Conservation (phyloP, 1,139 yeast genomes). For the Maudiozyma humilis region DNA sequence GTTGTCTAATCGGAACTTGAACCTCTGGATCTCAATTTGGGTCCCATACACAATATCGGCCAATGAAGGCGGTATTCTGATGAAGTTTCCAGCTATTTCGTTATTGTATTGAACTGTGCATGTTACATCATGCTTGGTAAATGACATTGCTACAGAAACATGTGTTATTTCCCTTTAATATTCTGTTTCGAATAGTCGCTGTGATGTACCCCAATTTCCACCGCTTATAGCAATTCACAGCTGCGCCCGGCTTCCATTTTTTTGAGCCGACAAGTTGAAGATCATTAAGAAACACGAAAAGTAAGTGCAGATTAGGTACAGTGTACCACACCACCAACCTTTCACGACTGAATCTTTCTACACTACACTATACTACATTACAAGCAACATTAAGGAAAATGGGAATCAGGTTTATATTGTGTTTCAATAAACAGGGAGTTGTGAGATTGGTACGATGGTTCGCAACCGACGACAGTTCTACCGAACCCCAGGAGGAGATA, state of each 20-base stretch:
- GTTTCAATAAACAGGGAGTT: constrained; percentile 90
- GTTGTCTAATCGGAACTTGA: constrained; percentile 10
- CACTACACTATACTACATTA: no score
- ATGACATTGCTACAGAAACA: not conserved
- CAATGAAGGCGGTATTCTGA: constrained; percentile 23
- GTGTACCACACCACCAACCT: no score
- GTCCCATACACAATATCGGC: constrained; percentile 12
- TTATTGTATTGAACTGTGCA: constrained; percentile 11
- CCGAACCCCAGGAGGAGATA: constrained; percentile 20
- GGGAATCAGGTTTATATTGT: constrained; percentile 71
- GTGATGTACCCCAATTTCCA: not conserved
- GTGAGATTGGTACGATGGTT: constrained; percentile 83
- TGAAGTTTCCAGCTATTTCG: constrained; percentile 24
- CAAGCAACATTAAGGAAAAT: no score
- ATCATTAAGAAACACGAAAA: no score
- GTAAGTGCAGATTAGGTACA: no score
- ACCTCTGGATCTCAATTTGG: constrained; percentile 16
- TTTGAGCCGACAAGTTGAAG: no score
- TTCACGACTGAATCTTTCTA: no score
- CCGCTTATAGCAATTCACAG: no score
- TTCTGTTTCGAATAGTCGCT: not conserved
- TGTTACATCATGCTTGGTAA: not conserved
- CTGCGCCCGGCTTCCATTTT: no score
- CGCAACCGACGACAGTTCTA: constrained; percentile 28
- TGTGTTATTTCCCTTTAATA: not conserved